Conservation (phyloP, 331 rosid species). For the Pyrus hybrid region DNA sequence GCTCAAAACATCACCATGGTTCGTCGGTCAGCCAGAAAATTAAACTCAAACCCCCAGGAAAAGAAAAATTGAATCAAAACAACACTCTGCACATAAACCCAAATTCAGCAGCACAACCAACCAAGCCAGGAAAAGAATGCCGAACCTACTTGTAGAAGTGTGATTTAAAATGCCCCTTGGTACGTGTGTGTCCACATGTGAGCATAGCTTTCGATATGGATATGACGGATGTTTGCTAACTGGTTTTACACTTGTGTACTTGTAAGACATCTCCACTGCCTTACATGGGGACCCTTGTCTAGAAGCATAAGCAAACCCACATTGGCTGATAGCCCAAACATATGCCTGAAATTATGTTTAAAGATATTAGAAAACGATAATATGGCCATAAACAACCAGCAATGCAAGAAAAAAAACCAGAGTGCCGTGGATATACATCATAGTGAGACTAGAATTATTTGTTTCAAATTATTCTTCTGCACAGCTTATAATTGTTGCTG, state of each 20-base stretch:
- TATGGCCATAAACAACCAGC: neutral
- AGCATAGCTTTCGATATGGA: slow-evolving; percentile 15
- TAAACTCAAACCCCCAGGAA: slow-evolving; percentile 33
- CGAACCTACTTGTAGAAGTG: slow-evolving; percentile 10
- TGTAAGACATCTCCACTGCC: slow-evolving; percentile 76
- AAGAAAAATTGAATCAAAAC: slow-evolving; percentile 19
- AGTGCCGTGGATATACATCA: neutral
- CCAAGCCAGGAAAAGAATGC: slow-evolving; percentile 29
- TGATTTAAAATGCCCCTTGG: slow-evolving; percentile 16
- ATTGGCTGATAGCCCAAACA: slow-evolving; percentile 53
- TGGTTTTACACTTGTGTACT: slow-evolving; percentile 45
- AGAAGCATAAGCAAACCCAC: slow-evolving; percentile 77
- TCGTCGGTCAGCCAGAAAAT: slow-evolving; percentile 32
- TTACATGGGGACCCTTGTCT: slow-evolving; percentile 43
- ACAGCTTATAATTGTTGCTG: neutral
- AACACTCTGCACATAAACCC: slow-evolving; percentile 34
- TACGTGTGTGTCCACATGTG: slow-evolving; percentile 13
- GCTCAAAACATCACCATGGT: slow-evolving; percentile 29
- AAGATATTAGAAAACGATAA: neutral
- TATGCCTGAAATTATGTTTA: slow-evolving; percentile 47
- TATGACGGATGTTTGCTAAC: slow-evolving; percentile 8
- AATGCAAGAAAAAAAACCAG: neutral
- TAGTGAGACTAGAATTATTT: too few species aligned
- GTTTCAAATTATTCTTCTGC: neutral
- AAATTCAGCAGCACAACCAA: slow-evolving; percentile 26